Conservation (phyloP, 805 yeast genomes). For the Saccharomycopsis sp. region DNA sequence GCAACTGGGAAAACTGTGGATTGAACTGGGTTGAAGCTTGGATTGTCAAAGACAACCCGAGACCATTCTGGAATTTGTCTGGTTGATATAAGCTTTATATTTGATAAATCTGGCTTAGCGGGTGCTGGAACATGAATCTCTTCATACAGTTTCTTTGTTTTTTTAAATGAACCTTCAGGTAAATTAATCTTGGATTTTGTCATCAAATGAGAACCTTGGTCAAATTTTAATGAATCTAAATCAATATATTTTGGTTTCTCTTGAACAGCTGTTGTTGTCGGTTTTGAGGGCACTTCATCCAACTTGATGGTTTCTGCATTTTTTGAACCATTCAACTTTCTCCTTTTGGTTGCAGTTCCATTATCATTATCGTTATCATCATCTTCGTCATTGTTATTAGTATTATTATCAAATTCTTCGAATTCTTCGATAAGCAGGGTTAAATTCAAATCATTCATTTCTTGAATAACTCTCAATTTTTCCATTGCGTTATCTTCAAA, state of each 20-base stretch:
- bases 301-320: slow-evolving; percentile 27
- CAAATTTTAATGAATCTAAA: slow-evolving; percentile 55
- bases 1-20: slow-evolving; percentile 78
- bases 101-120: slow-evolving; percentile 31
- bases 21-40: slow-evolving; percentile 72
- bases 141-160: slow-evolving; percentile 68
- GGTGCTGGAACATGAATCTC: slow-evolving; percentile 94
- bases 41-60: slow-evolving; percentile 64
- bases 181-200: slow-evolving; percentile 60
- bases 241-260: slow-evolving; percentile 49
- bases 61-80: slow-evolving; percentile 71
- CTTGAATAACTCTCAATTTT: slow-evolving; percentile 30
- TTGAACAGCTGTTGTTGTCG: slow-evolving; percentile 3
- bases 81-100: slow-evolving; percentile 19
- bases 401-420: slow-evolving; percentile 30
- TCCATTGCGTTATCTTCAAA: slow-evolving; percentile 33
- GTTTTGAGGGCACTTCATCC: slow-evolving; percentile 23
- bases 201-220: slow-evolving; percentile 66
- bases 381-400: slow-evolving; percentile 16
- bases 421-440: slow-evolving; percentile 37
- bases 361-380: slow-evolving; percentile 24
- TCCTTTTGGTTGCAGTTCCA: slow-evolving; percentile 14
- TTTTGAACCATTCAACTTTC: slow-evolving; percentile 15
- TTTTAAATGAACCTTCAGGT: slow-evolving; percentile 80
- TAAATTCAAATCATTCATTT: slow-evolving; percentile 40